Base-by-base conservation (phyloP, 2,329 filamentous ascomycete species). In the Trichoderma asperellum region DNA sequence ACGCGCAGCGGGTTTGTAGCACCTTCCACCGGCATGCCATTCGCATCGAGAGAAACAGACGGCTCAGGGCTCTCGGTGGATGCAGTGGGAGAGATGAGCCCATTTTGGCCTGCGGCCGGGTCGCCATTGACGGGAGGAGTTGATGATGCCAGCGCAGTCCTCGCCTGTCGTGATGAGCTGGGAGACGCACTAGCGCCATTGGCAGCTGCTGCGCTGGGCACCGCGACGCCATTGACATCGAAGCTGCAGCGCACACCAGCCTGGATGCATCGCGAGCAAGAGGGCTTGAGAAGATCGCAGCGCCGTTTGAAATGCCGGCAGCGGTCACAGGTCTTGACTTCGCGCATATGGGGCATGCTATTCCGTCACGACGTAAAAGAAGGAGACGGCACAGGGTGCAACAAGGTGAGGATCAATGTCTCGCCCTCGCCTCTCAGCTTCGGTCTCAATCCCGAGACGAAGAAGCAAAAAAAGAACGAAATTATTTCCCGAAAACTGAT, bases 251-350 rank as follows among this genome's bases (percentile, higher is more conserved):
- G 75, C 24, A 78, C 74, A 29, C 76, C 74, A 4, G 77, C 78
- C 64, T 79, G 76, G 4, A 77, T 70, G 68, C 78, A 80, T 52
- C 78, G 76, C 8, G 77, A 76, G 70, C 78, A 80, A 2, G 77
- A 74, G 11, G 78, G 78, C 71, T 78, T 79, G 52, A 78, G 68
- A 12, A 79, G 75, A 63, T 80, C 78, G 72, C 78, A 80, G 57
- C 78, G 75, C 55, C 78, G 76, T 71, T 79, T 79, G 71, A 78
- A 79, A 60, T 78, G 77, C 61, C 78, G 78, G 69, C 78, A 80
- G 62, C 78, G 77, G 66, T 78, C 76, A 72, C 78, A 80, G 40
- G 78, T 79, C 74, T 76, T 79, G 69, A 80, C 75, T 71, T 79
- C 77, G 59, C 77, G 77, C 73, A 76, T 75, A 68, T 61, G 66